Conservation (phyloP, 495 filamentous ascomycete genomes). For the Aspergillus heteromorphus region DNA sequence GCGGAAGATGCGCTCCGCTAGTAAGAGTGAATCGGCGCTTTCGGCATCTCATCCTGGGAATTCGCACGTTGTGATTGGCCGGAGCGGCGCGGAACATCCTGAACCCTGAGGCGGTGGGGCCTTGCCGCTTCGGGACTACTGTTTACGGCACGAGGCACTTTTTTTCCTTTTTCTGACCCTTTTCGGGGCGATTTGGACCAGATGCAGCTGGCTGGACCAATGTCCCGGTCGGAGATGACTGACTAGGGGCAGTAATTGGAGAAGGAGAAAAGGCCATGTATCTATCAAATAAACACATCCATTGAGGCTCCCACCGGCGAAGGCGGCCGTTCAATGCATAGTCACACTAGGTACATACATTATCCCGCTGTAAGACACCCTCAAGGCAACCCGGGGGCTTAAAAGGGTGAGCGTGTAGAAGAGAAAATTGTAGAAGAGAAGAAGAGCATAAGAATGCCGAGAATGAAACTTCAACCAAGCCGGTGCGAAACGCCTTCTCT, state of each 20-base stretch:
- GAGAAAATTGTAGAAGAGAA: constrained; percentile 14
- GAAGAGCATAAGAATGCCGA: constrained; percentile 7
- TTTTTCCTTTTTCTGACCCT: background rate
- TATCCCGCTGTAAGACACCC: constrained; percentile 37
- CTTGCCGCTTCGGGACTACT: background rate
- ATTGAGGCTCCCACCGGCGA: background rate
- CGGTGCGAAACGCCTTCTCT: constrained; percentile 23
- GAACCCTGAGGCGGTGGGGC: constrained; percentile 7
- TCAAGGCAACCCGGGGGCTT: constrained; percentile 29
- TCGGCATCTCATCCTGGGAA: constrained; percentile 23
- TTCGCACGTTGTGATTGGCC: constrained; percentile 29
- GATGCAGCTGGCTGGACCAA: too few relatives aligned
- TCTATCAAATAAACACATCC: background rate
- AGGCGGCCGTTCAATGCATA: constrained; percentile 18
- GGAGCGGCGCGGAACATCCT: constrained; percentile 16
- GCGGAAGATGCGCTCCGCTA: constrained; percentile 13
- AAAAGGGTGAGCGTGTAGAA: constrained; percentile 16
- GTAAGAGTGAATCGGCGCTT: constrained; percentile 36
- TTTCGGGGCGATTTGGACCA: background rate
- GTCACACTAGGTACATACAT: constrained; percentile 44
- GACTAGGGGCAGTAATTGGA: too few relatives aligned
- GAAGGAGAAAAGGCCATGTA: background rate
- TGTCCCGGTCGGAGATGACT: too few relatives aligned
- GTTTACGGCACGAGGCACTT: too few relatives aligned
- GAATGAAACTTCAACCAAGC: constrained; percentile 15